Base-by-base conservation (phyloP, 1,139 yeast genomes). In the Candida neerlandica region DNA sequence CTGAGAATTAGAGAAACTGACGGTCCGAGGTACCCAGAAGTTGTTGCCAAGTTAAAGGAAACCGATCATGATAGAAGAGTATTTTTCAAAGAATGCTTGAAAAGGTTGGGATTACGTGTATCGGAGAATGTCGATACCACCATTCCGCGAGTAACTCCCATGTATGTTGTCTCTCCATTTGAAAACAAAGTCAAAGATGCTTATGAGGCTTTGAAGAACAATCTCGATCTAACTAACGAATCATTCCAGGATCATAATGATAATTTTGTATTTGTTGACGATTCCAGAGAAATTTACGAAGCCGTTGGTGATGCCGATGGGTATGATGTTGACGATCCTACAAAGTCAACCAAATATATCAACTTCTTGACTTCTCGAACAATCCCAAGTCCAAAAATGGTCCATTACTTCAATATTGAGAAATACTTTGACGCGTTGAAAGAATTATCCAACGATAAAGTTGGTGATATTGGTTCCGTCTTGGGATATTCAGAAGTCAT, bases 401-500 rank as follows among this genome's bases (percentile, higher is more conserved):
- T 96, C 0, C 94, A 97, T 0, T 84, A 82, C 64, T 92, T 92
- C 68, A 82, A 86, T 59, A 79, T 86, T 63, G 58, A 63, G 9
- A 62, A 72, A 21, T 94, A 86, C 62, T 87, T 78, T 62, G 62
- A 67, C 6, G 60, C 67, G 30, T 68, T 92, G 47, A 65, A 69
- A 16, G 63, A 58, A 18, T 63, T 73, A 14, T 55, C 57, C 9
- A 46, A 48, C 1, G 51, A 50, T 10, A 54, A 59, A 12, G 48
- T 57, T 18, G 71, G 74, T 3, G 74, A 70, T 1, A 68, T 86
- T 43, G 98, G 97, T 0, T 69, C 85, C 0, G 63, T 78, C 2
- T 64, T 89, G 26, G 72, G 89, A 14, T 92, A 92, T 61, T 91
- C 91, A 4, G 97, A 94, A 61, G 96, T 92, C 3, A 84, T 92